These are phyloP conservation scores for Stemphylium lycopersici DNA, from an alignment of 2,329 filamentous ascomycete genomes.

Conservation along the genomic window DNA sequence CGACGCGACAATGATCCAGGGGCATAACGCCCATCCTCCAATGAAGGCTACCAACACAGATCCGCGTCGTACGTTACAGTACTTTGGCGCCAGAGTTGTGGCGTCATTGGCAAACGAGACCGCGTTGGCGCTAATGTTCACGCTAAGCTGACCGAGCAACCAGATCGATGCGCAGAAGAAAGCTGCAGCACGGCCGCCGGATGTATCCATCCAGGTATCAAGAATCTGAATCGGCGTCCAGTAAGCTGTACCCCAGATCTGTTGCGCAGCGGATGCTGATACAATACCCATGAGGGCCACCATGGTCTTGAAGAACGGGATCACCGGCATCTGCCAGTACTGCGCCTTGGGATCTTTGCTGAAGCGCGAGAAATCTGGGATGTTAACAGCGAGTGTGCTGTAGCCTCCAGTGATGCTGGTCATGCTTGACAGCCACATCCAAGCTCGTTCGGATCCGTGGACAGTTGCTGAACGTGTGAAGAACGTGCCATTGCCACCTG, in stretches of 20 bases:
- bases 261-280: constrained; percentile 17
- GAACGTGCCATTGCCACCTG: constrained; percentile 23
- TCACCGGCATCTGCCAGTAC: constrained; percentile 20
- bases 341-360: constrained; percentile 12
- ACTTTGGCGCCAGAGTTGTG: constrained; percentile 24
- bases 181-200: constrained; percentile 21
- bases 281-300: constrained; percentile 29
- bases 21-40: constrained; percentile 23
- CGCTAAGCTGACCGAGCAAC: constrained; percentile 20
- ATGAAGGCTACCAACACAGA: constrained; percentile 21
- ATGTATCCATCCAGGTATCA: constrained; percentile 14
- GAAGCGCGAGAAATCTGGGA: constrained; percentile 27
- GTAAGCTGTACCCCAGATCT: constrained; percentile 20
- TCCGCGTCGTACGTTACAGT: constrained; percentile 30
- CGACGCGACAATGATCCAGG: constrained; percentile 31
- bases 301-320: constrained; percentile 22
- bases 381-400: constrained; percentile 19
- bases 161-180: constrained; percentile 22
- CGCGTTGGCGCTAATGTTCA: constrained; percentile 33
- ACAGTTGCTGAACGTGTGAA: constrained; percentile 5
- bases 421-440: constrained; percentile 14
- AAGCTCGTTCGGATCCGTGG: constrained; percentile 1
- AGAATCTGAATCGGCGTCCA: constrained; percentile 33
- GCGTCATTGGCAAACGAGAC: constrained; percentile 31
- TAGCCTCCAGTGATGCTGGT: constrained; percentile 20